These are phyloP conservation scores for Solanum lycopersicoides DNA, from an alignment of 257 asterid genomes.

Conservation along the genomic window DNA sequence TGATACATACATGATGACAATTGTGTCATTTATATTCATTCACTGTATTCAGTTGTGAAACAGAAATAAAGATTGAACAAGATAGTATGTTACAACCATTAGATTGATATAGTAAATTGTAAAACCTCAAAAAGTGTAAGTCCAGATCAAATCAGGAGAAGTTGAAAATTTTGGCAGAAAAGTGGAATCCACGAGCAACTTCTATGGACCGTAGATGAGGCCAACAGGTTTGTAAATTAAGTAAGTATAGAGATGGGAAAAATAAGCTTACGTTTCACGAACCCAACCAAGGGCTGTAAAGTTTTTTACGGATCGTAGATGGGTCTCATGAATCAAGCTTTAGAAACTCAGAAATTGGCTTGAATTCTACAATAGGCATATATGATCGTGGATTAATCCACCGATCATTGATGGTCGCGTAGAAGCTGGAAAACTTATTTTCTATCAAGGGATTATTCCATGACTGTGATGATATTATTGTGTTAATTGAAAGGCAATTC, in stretches of 20 bases:
- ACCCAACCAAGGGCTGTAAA: neutral
- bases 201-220: neutral
- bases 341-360: neutral
- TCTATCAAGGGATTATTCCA: neutral
- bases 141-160: neutral
- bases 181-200: neutral
- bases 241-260: neutral
- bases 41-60: neutral
- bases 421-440: neutral
- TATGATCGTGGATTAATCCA: neutral
- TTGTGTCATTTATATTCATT: neutral
- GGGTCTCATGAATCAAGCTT: neutral
- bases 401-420: neutral
- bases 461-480: too few relatives aligned
- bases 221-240: neutral
- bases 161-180: neutral
- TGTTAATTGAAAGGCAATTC: too few relatives aligned
- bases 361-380: neutral
- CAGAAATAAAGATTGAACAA: neutral
- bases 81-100: neutral
- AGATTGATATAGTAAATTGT: neutral
- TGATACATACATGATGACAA: neutral
- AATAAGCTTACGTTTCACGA: neutral
- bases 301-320: too few relatives aligned
- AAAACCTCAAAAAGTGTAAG: neutral